Base-by-base conservation (phyloP, 345 rosid genomes). In the Noccaea bulbosa region DNA sequence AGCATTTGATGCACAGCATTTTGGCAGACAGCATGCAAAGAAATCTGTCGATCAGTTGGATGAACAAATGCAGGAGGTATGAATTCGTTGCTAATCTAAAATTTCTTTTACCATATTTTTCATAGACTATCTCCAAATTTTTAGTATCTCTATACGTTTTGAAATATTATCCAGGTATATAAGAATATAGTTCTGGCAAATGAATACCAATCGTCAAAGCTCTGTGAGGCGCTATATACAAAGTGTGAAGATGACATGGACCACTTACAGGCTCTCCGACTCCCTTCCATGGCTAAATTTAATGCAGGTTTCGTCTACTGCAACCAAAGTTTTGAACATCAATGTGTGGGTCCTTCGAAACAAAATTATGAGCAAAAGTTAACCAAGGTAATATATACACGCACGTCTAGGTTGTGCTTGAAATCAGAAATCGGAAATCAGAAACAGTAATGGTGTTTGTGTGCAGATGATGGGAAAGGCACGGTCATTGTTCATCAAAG, bases 231-330 rank as follows among this genome's bases (percentile, higher is more conserved):
- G 6, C 73, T 88, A 41, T 95, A 87, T 75, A 81, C 89, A 43
- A 86, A 40, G 70, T 95, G 99, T 43, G 99, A 95, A 80, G 99
- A 92, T 78, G 86, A 75, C 75, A 92, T 95, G 99, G 99, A 95
- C 84, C 97, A 86, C 69, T 93, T 95, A 84, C 99, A 95, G 76
- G 82, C 87, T 78, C 99, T 95, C 63, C 86, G 90, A 65, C 98
- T 92, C 78, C 99, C 99, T 76, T 90, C 99, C 46, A 92, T 95
- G 98, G 96, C 99, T 64, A 94, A 95, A 81, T 95, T 95, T 78
- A 90, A 90, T 70, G 97, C 98, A 15, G 99, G 99, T 70, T 87
- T 89, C 76, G 75, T 83, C 54, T 89, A 83, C 74, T 95, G 99
- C 83, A 95, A 92, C 83, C 93, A 80, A 77, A 95, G 83, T 75